These are phyloP conservation scores for Conticribra guillardii DNA, from an alignment of 108 stramenopile species.

Conservation along the genomic window DNA sequence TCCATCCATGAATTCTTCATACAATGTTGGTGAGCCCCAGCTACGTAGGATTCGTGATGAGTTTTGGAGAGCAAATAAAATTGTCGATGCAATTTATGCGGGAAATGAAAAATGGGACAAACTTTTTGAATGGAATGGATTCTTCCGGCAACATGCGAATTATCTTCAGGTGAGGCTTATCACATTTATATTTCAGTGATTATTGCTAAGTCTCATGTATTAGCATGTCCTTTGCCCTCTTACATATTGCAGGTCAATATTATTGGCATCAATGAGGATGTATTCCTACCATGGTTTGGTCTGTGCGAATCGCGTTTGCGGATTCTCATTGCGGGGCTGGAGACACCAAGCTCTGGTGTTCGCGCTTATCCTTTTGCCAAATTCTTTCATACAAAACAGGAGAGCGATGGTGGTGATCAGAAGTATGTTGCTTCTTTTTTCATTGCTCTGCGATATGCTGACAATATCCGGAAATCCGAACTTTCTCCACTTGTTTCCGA, in stretches of 20 bases:
- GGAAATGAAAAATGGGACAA: slow-evolving; percentile 40
- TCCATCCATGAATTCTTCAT: slow-evolving; percentile 95
- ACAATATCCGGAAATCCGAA: slow-evolving; percentile 54
- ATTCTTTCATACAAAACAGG: slow-evolving; percentile 58
- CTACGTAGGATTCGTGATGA: slow-evolving; percentile 83
- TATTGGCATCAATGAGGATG: slow-evolving; percentile 49
- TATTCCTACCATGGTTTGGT: slow-evolving; percentile 77
- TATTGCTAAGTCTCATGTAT: neutral
- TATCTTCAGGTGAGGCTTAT: slow-evolving; percentile 34
- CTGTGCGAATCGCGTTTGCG: slow-evolving; percentile 79
- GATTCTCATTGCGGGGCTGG: slow-evolving; percentile 62
- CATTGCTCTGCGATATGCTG: slow-evolving; percentile 71
- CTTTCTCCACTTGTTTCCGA: slow-evolving; percentile 54
- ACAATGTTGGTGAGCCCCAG: slow-evolving; percentile 92
- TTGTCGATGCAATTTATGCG: slow-evolving; percentile 27
- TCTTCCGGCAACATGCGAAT: slow-evolving; percentile 53
- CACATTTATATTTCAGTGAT: neutral
- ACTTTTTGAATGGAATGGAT: slow-evolving; percentile 55
- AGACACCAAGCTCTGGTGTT: slow-evolving; percentile 56
- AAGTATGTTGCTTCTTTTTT: slow-evolving; percentile 57
- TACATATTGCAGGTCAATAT: slow-evolving; percentile 68
- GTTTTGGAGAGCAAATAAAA: slow-evolving; percentile 55
- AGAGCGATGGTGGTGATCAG: slow-evolving; percentile 23
- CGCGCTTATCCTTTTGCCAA: slow-evolving; percentile 70
- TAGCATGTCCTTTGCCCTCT: slow-evolving; percentile 9